A percentile compares a stretch with the other conserved stretches of the same genome.
These are phyloP conservation scores for Trichodelitschia bisporula DNA, from an alignment of 495 filamentous ascomycete genomes.

Conservation along the genomic window DNA sequence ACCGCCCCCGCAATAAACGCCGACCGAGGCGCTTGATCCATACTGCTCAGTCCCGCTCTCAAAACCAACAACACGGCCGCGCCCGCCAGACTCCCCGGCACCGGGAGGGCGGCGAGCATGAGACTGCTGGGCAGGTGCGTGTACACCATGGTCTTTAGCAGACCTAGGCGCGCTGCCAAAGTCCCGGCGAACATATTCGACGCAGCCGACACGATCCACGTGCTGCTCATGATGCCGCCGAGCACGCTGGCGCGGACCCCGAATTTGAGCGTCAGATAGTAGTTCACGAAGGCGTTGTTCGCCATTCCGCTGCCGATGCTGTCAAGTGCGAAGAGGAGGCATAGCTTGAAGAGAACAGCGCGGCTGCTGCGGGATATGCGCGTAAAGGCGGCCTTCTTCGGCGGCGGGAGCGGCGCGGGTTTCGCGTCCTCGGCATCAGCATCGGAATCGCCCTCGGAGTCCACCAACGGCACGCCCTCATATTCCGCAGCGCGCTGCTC, in stretches of 20 bases:
- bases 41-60: slow-evolving; percentile 41
- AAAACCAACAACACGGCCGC: slow-evolving; percentile 34
- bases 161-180: slow-evolving; percentile 49
- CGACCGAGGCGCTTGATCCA: slow-evolving; percentile 62
- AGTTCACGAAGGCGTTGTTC: slow-evolving; percentile 23
- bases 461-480: too few relatives aligned
- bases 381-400: slow-evolving; percentile 8
- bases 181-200: slow-evolving; percentile 52
- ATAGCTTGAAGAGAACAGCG: slow-evolving; percentile 39
- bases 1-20: slow-evolving; percentile 19
- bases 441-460: too few relatives aligned
- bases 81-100: slow-evolving; percentile 28
- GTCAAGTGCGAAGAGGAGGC: slow-evolving; percentile 55
- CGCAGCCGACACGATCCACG: slow-evolving; percentile 37
- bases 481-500: slow-evolving; percentile 18
- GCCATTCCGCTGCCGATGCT: slow-evolving; percentile 58
- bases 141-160: slow-evolving; percentile 73
- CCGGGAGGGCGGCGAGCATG: slow-evolving; percentile 42
- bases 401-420: slow-evolving; percentile 17
- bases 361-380: slow-evolving; percentile 20
- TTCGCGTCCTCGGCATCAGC: slow-evolving; percentile 9
- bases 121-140: slow-evolving; percentile 59
- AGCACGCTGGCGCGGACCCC: slow-evolving; percentile 25
- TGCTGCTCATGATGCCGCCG: slow-evolving; percentile 41
- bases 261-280: slow-evolving; percentile 61